Percentiles rank a stretch among this genome's conserved stretches.
Evolutionary conservation across 257 asterid species (phyloP).

Genomic region (Nicotiana undulata): DNA sequence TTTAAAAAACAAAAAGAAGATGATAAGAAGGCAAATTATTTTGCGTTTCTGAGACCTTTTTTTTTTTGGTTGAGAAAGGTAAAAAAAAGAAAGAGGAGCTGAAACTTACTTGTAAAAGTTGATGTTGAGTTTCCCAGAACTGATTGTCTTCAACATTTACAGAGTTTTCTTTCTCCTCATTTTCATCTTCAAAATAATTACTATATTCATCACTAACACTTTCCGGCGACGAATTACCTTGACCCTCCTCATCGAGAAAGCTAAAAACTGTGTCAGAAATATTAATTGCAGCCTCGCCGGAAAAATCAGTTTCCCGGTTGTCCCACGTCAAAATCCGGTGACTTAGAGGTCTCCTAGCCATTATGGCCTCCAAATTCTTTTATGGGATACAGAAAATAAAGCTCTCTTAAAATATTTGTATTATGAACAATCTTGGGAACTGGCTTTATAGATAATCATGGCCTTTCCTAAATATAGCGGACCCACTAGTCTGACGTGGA

Average conservation of each 20-base stretch:
- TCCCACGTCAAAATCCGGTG: conserved; percentile 57
- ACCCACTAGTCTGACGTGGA: conserved; percentile 8
- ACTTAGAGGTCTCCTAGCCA: conserved; percentile 34
- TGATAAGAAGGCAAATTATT: not conserved
- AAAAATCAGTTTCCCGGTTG: conserved; percentile 33
- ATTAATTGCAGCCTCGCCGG: conserved; percentile 48
- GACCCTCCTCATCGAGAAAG: conserved; percentile 50
- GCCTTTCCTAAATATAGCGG: not conserved
- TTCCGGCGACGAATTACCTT: conserved; percentile 23
- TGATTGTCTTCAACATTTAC: conserved; percentile 19
- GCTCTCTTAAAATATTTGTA: not conserved
- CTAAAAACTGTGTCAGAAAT: conserved; percentile 69
- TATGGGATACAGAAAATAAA: not conserved
- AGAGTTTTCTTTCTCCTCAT: conserved; percentile 29
- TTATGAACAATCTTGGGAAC: not conserved
- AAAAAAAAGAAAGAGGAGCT: not conserved
- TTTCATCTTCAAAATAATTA: conserved; percentile 8
- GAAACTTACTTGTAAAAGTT: conserved; percentile 53
- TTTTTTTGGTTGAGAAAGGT: not conserved
- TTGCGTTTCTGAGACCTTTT: not conserved
- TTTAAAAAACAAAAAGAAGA: not conserved
- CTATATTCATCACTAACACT: conserved; percentile 16
- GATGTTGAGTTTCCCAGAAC: conserved; percentile 69
- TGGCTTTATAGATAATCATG: conserved; percentile 6
- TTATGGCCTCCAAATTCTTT: conserved; percentile 1